Conservation (phyloP, 306 rosid genomes). For the Cicer bijugum region DNA sequence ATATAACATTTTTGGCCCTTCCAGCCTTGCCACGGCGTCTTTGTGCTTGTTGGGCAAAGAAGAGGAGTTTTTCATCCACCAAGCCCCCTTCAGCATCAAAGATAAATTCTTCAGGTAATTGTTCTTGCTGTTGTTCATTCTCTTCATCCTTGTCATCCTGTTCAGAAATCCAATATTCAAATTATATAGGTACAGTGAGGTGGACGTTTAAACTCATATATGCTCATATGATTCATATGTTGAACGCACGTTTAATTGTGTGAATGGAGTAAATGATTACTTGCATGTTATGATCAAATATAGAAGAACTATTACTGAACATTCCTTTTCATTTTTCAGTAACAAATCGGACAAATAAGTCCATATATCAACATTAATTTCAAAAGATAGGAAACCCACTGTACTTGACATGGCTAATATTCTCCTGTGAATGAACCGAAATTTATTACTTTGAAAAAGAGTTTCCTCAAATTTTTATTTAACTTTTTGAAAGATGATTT, state of each 20-base stretch:
- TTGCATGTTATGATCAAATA: no score
- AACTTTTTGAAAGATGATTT: constrained; percentile 39
- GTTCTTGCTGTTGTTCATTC: constrained; percentile 79
- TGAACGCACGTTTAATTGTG: no score
- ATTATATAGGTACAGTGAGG: constrained; percentile 13
- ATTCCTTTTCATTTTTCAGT: constrained; percentile 11
- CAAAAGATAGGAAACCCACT: constrained; percentile 40
- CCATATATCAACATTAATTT: constrained; percentile 41
- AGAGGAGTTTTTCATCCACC: constrained; percentile 96
- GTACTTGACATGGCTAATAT: constrained; percentile 24
- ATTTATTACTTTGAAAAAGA: constrained; percentile 15
- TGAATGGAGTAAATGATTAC: no score
- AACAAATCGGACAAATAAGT: constrained; percentile 25
- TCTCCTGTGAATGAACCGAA: constrained; percentile 30
- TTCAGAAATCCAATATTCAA: constrained; percentile 40
- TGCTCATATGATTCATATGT: no score
- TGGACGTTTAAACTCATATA: constrained; percentile 15
- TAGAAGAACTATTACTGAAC: constrained; percentile 17
- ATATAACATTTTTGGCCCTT: constrained; percentile 95
- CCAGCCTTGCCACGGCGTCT: constrained; percentile 93
- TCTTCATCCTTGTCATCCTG: constrained; percentile 87
- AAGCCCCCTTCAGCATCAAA: constrained; percentile 98
- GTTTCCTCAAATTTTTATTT: constrained; percentile 22
- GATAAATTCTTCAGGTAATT: constrained; percentile 91
- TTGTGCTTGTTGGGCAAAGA: constrained; percentile 98